These are phyloP conservation scores for Colletotrichum noveboracense DNA, from an alignment of 2,329 filamentous ascomycete species.

Conservation along the genomic window DNA sequence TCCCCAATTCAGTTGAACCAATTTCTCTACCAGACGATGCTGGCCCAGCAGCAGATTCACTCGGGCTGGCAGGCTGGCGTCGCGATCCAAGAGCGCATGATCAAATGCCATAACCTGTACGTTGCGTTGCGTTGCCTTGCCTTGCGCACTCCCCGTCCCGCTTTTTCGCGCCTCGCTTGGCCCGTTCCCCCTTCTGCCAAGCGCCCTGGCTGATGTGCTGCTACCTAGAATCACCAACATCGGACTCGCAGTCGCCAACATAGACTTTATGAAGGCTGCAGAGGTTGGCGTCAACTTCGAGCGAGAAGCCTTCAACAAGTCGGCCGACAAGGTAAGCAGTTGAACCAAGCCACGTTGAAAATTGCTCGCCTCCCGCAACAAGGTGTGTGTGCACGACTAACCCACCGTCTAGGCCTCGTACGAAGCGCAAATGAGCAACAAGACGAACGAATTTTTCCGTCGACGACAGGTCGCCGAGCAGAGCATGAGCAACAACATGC, in stretches of 20 bases:
- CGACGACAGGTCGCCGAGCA: constrained; percentile 57
- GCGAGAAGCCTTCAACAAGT: constrained; percentile 49
- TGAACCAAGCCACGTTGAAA: not conserved
- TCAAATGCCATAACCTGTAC: constrained; percentile 48
- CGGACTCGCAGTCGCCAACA: constrained; percentile 46
- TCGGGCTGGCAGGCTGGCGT: constrained; percentile 46
- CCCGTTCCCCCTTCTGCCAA: not conserved
- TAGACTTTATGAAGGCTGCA: constrained; percentile 46
- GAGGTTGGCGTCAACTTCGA: constrained; percentile 52
- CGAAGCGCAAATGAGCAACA: constrained; percentile 51
- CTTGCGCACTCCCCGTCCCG: not conserved
- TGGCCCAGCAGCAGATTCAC: constrained; percentile 35
- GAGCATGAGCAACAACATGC: constrained; percentile 55
- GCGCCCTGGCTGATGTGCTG: constrained; percentile 11
- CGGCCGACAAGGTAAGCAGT: constrained; percentile 51
- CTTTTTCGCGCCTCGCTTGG: not conserved
- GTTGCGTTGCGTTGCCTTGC: constrained; percentile 17
- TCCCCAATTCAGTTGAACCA: constrained; percentile 37
- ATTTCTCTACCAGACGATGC: constrained; percentile 44
- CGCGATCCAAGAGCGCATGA: constrained; percentile 43
- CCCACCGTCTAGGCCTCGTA: constrained; percentile 47
- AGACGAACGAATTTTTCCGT: constrained; percentile 53
- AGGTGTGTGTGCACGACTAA: not conserved
- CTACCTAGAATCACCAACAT: constrained; percentile 54
- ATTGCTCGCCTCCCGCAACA: constrained; percentile 17